These are phyloP conservation scores for Chlorophyllum brunneum DNA, from an alignment of 768 basidiomycete species.

Conservation along the genomic window DNA sequence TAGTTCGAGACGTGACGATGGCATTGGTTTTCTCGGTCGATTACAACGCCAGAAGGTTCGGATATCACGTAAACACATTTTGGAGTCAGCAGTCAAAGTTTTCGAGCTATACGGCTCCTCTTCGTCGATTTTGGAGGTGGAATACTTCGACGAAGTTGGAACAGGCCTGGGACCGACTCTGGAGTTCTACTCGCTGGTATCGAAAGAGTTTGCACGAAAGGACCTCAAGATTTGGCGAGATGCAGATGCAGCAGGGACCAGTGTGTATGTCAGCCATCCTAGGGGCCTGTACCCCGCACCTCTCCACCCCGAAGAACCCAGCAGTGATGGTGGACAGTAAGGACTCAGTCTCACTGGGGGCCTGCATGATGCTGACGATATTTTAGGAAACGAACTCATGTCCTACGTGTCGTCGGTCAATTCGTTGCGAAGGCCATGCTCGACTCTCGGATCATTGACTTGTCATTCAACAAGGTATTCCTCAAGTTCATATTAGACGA, in stretches of 20 bases:
- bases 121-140: constrained; percentile 91
- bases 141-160: constrained; percentile 98
- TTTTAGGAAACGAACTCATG: constrained; percentile 74
- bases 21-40: constrained; percentile 88
- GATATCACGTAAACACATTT: constrained; percentile 89
- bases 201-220: constrained; percentile 88
- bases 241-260: constrained; percentile 58
- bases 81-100: constrained; percentile 95
- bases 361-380: constrained; percentile 10
- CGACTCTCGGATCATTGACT: constrained; percentile 95
- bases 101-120: constrained; percentile 96
- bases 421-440: constrained; percentile 97
- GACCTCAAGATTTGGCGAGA: constrained; percentile 92
- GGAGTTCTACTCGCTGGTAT: constrained; percentile 98
- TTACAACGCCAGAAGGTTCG: constrained; percentile 95
- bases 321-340: constrained; percentile 72
- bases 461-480: constrained; percentile 94
- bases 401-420: constrained; percentile 89
- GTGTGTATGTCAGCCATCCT: constrained; percentile 80
- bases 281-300: constrained; percentile 88
- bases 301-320: constrained; percentile 62
- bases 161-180: constrained; percentile 96
- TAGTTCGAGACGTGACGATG: constrained; percentile 80
- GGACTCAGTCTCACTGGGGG: constrained; percentile 22
- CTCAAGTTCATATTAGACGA: constrained; percentile 86